A percentile compares a stretch with the other conserved stretches of the same genome.
Evolutionary conservation across 2,329 filamentous ascomycete species (phyloP).

Genomic region (Penicillium sp.): DNA sequence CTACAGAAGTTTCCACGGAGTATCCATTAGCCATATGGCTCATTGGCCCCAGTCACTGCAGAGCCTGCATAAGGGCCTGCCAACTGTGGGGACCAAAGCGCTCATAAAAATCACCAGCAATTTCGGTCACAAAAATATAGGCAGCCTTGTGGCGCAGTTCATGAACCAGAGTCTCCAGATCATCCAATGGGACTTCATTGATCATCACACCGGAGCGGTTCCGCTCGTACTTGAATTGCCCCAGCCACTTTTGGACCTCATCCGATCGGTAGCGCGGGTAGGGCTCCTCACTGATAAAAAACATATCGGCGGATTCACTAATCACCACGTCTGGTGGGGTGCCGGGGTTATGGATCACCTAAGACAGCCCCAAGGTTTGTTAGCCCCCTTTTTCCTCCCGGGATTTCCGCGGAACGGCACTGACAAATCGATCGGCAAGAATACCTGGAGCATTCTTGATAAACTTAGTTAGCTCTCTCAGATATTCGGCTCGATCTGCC

Average conservation of each 20-base stretch:
- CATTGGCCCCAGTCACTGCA: neutral
- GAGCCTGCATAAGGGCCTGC: neutral
- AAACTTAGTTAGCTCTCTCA: neutral
- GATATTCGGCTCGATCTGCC: neutral
- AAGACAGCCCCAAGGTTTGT: neutral
- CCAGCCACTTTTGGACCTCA: conserved; percentile 1
- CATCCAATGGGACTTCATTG: conserved; percentile 1
- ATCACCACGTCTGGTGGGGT: conserved; percentile 1
- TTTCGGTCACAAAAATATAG: conserved; percentile 4
- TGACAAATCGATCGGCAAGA: conserved; percentile 3
- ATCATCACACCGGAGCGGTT: conserved; percentile 1
- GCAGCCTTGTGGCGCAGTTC: neutral
- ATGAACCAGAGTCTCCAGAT: neutral
- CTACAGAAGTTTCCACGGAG: neutral
- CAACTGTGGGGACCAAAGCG: conserved; percentile 2
- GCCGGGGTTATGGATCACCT: conserved; percentile 2
- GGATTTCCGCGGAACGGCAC: neutral
- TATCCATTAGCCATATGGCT: neutral
- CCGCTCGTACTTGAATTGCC: neutral
- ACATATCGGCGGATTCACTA: conserved; percentile 1
- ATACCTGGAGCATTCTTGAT: neutral
- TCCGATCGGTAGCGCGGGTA: conserved; percentile 4
- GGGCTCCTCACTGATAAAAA: conserved; percentile 1
- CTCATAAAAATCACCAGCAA: conserved; percentile 2
- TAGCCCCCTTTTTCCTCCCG: neutral